Evolutionary conservation across 495 filamentous ascomycete genomes (phyloP).

Genomic region (Tricharina praecox): DNA sequence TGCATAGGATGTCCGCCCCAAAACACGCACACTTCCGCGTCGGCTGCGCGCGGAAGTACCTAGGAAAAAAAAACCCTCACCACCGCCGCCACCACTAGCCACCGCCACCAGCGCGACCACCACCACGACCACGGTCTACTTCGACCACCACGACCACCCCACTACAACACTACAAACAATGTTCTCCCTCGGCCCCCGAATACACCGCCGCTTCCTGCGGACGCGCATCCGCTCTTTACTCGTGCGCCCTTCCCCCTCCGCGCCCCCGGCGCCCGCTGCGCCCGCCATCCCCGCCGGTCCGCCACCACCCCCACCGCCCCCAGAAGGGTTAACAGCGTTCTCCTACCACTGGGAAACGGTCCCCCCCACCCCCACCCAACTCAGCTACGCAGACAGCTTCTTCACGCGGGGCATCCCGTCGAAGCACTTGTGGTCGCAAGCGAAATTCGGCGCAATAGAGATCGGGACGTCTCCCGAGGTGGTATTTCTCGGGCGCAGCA

Average conservation of each 20-base stretch:
- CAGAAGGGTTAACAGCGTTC: conserved; percentile 7
- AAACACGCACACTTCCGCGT: no score
- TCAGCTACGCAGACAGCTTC: conserved; percentile 40
- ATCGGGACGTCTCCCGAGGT: conserved; percentile 43
- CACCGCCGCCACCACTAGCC: no score
- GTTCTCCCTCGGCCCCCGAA: not conserved
- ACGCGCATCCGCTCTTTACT: not conserved
- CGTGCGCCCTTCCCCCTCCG: not conserved
- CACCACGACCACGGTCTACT: no score
- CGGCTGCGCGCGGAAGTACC: no score
- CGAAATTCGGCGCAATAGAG: conserved; percentile 51
- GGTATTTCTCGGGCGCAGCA: conserved; percentile 16
- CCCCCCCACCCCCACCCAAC: conserved; percentile 36
- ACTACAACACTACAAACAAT: no score
- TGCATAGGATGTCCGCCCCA: no score
- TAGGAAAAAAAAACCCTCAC: no score
- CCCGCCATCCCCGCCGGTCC: not conserved
- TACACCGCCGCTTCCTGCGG: not conserved
- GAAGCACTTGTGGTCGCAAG: conserved; percentile 50
- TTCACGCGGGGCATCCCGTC: conserved; percentile 47
- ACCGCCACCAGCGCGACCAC: no score
- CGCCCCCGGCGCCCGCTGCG: not conserved
- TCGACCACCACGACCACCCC: no score
- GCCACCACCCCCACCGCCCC: not conserved
- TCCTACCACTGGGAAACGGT: conserved; percentile 25